phyloP scores from a whole-genome alignment of 2,329 filamentous ascomycete species.

The Akanthomyces uredinophilus region DNA sequence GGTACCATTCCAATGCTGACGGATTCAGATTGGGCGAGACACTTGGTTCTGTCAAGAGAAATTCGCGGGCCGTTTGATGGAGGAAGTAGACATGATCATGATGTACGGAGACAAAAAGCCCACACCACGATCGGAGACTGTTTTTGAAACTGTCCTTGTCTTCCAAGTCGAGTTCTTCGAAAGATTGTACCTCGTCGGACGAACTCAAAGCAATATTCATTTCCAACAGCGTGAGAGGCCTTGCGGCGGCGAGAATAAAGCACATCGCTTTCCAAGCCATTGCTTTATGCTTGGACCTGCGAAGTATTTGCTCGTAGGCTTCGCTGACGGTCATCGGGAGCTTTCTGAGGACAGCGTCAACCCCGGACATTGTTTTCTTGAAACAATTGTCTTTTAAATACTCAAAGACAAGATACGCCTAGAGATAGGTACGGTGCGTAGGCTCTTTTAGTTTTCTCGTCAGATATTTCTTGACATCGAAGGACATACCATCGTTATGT shows the following conservation, averaged over 20 bases:
- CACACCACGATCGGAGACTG: conserved; percentile 22
- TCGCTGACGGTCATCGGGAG: conserved; percentile 27
- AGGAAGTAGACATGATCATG: conserved; percentile 26
- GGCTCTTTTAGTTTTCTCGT: conserved; percentile 17
- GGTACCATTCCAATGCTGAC: too few relatives aligned
- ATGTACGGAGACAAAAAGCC: conserved; percentile 26
- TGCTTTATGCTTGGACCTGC: conserved; percentile 15
- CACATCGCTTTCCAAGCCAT: conserved; percentile 20
- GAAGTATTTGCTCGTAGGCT: conserved; percentile 27
- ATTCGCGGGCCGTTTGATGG: conserved; percentile 30
- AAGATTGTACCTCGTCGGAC: conserved; percentile 12
- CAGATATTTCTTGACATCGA: conserved; percentile 18
- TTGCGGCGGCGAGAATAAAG: conserved; percentile 24
- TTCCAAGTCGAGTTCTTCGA: conserved; percentile 21
- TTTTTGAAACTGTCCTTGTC: conserved; percentile 18
- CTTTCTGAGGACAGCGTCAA: conserved; percentile 18
- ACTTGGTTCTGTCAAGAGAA: conserved; percentile 20
- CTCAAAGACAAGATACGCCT: conserved; percentile 32
- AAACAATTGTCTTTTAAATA: conserved; percentile 22
- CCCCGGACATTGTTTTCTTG: conserved; percentile 19
- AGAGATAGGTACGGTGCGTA: conserved; percentile 33
- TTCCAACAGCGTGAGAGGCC: conserved; percentile 24
- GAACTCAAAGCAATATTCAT: conserved; percentile 26
- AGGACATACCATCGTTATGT: conserved; percentile 15
- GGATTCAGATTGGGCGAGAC: too few relatives aligned